Evolutionary conservation across 192 early-diverging fungal genomes (phyloP).

Genomic region (Gigaspora rosea): DNA sequence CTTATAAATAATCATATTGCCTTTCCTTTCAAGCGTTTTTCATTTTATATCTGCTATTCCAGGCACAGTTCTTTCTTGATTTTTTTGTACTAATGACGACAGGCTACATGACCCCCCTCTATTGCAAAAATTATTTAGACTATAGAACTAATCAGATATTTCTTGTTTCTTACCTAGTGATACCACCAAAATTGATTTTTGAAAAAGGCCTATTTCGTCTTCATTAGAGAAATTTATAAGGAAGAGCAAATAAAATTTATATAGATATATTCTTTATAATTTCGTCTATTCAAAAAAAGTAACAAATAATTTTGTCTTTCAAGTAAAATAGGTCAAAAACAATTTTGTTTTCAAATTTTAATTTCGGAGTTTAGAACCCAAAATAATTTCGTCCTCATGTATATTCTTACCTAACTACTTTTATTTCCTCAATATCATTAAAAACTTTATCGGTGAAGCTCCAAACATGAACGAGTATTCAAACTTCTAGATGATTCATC

Average conservation of each 20-base stretch:
- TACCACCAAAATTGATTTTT: too few species aligned
- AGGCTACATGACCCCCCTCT: slow-evolving; percentile 27
- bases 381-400: too few species aligned
- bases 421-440: slow-evolving; percentile 32
- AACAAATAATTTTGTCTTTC: too few species aligned
- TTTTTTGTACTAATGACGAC: slow-evolving; percentile 28
- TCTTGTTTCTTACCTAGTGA: too few species aligned
- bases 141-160: slow-evolving; percentile 17
- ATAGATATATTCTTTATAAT: too few species aligned
- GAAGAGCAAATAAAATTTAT: too few species aligned
- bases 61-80: slow-evolving; percentile 16
- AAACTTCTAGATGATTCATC: slow-evolving; percentile 15
- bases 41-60: slow-evolving; percentile 13
- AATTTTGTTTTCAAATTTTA: too few species aligned
- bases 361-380: too few species aligned
- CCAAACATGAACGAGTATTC: slow-evolving; percentile 36
- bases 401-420: slow-evolving; percentile 36
- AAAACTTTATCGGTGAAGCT: slow-evolving; percentile 35
- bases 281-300: too few species aligned
- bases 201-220: too few species aligned
- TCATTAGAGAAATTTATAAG: too few species aligned
- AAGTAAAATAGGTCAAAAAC: too few species aligned
- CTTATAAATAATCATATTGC: slow-evolving; percentile 32
- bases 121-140: slow-evolving; percentile 26
- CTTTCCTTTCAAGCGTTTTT: slow-evolving; percentile 28